phyloP scores from a whole-genome alignment of 78 protist genomes.

The Polysphondylium violaceum region DNA sequence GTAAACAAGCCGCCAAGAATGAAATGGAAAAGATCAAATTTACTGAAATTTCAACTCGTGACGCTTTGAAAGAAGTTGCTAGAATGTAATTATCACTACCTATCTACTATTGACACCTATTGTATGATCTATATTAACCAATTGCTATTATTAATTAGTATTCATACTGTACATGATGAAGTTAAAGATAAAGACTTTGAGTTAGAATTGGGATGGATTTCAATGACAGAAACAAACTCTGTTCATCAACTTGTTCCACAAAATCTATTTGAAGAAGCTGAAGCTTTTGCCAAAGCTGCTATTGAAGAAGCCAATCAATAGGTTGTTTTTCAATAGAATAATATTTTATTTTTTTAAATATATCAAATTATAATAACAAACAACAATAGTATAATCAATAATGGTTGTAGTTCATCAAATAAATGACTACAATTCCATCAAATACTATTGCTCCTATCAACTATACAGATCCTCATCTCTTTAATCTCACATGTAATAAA shows the following conservation, averaged over 20 bases:
- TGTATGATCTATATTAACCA: background rate
- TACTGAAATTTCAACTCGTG: slow-evolving; percentile 83
- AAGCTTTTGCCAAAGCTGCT: slow-evolving; percentile 70
- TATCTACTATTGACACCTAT: background rate
- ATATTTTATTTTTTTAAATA: no score
- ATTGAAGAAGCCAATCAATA: slow-evolving; percentile 70
- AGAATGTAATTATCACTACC: slow-evolving; percentile 67
- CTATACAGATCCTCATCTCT: no score
- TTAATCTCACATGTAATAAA: no score
- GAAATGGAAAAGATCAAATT: slow-evolving; percentile 96
- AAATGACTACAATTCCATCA: no score
- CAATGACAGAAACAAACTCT: slow-evolving; percentile 64
- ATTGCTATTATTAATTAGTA: slow-evolving; percentile 62
- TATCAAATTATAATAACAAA: background rate
- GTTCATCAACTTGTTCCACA: slow-evolving; percentile 76
- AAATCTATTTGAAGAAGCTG: slow-evolving; percentile 58
- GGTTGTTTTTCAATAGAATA: no score
- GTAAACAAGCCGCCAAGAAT: slow-evolving; percentile 94
- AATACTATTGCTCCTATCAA: no score
- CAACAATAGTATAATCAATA: background rate
- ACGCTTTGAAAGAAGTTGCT: slow-evolving; percentile 94
- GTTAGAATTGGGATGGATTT: slow-evolving; percentile 97
- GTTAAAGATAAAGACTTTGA: slow-evolving; percentile 97
- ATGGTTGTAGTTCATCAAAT: no score
- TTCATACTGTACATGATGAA: slow-evolving; percentile 94